Base-by-base conservation (phyloP, 2,329 filamentous ascomycete genomes). In the Lachnellula willkommii region DNA sequence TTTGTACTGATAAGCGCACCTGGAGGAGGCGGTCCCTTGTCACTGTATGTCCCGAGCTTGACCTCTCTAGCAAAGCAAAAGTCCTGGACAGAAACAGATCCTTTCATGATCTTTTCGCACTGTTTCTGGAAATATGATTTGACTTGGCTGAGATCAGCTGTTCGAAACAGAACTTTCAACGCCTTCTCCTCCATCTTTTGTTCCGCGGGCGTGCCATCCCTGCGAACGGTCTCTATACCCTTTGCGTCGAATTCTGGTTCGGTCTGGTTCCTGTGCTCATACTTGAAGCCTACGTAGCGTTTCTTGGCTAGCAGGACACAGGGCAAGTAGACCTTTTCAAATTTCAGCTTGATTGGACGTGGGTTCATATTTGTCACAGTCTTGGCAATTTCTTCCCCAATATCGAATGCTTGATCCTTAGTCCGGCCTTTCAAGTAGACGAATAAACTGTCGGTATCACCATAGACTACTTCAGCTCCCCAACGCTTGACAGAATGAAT, bases 241-340 rank as follows among this genome's bases (percentile, higher is more conserved):
- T 99, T 99, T 55, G 94, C 95, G 69, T 99, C 95, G 63, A 97
- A 97, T 1, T 95, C 89, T 0, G 94, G 93, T 62, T 85, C 83
- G 8, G 71, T 75, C 68, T 99, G 94, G 15, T 80, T 77, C 39
- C 81, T 82, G 62, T 79, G 82, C 69, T 99, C 94, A 73, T 95
- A 99, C 70, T 96, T 96, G 78, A 96, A 96, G 5, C 95, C 95
- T 4, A 97, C 95, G 65, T 99, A 99, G 54, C 94, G 88, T 70
- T 99, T 99, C 75, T 99, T 99, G 17, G 95, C 91, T 0, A 99
- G 80, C 4, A 99, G 79, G 0, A 97, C 85, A 69, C 93, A 97
- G 0, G 95, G 94, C 61, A 95, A 89, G 71, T 99, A 99, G 1
- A 99, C 93, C 66, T 99, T 99, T 70, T 99, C 94, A 64, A 99